Conservation (phyloP, 75 land plant genomes). For the Selaginella moellendorffii region DNA sequence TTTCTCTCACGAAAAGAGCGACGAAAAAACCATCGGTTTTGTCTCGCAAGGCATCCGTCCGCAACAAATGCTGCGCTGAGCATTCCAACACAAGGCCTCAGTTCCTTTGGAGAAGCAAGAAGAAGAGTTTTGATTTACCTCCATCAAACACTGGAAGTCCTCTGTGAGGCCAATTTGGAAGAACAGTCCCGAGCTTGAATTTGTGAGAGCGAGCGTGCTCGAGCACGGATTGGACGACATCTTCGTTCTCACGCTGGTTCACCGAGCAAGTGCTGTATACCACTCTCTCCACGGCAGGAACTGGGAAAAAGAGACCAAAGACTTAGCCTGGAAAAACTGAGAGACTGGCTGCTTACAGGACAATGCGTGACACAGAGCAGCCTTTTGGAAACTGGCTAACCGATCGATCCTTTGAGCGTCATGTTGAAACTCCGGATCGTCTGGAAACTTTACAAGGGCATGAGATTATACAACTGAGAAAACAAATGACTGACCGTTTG, state of each 20-base stretch:
- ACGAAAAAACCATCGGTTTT: slow-evolving; percentile 83
- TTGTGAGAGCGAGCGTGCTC: slow-evolving; percentile 38
- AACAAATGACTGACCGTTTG: slow-evolving; percentile 3
- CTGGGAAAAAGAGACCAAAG: slow-evolving; percentile 22
- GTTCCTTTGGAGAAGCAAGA: no score
- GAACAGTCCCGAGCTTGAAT: slow-evolving; percentile 47
- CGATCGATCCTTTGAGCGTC: slow-evolving; percentile 36
- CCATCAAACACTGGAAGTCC: slow-evolving; percentile 88
- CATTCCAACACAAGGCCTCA: no score
- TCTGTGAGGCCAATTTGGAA: slow-evolving; percentile 68
- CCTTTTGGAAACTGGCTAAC: slow-evolving; percentile 64
- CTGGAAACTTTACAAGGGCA: slow-evolving; percentile 8
- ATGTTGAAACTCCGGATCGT: slow-evolving; percentile 11
- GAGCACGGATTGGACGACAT: slow-evolving; percentile 60
- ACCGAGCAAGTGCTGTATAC: slow-evolving; percentile 95
- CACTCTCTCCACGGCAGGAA: slow-evolving; percentile 69
- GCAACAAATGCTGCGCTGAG: slow-evolving; percentile 55
- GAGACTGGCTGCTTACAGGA: slow-evolving; percentile 36
- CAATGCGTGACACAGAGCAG: slow-evolving; percentile 68
- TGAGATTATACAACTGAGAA: neutral
- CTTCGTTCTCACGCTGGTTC: slow-evolving; percentile 78
- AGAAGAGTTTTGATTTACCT: no score
- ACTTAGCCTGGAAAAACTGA: neutral
- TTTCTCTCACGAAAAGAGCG: slow-evolving; percentile 56
- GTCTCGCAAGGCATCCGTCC: slow-evolving; percentile 54